Percentiles rank a stretch among this genome's conserved stretches.
Conservation (phyloP, 73 alveolate genomes). For the Stentor coeruleus region DNA sequence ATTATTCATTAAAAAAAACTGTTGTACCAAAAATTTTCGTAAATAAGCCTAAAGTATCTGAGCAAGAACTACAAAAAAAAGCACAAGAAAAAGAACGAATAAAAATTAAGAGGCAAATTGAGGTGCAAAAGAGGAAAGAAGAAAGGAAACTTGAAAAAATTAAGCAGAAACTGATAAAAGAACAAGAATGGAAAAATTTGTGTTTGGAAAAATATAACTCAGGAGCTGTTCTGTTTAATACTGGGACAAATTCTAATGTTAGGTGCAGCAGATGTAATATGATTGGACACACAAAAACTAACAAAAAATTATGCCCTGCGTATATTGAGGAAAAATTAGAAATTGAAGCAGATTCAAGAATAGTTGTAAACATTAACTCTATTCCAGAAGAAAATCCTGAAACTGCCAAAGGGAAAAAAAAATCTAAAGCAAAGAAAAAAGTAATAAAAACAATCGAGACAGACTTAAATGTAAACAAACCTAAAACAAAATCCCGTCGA, state of each 20-base stretch:
- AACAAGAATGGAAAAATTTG: neutral
- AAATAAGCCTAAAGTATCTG: constrained; percentile 22
- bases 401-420: neutral
- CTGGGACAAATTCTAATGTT: neutral
- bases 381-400: neutral
- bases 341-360: neutral
- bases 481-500: neutral
- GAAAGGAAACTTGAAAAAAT: constrained; percentile 42
- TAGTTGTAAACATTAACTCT: neutral
- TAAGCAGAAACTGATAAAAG: constrained; percentile 28
- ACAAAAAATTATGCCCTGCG: constrained; percentile 13
- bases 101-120: constrained; percentile 31
- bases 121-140: constrained; percentile 32
- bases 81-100: constrained; percentile 35
- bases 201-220: constrained; percentile 8
- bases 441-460: neutral
- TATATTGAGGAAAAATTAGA: neutral
- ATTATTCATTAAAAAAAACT: too few species aligned
- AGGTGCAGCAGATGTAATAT: constrained; percentile 20
- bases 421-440: neutral
- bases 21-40: neutral
- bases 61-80: constrained; percentile 21
- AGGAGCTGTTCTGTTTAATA: constrained; percentile 19
- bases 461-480: neutral
- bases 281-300: constrained; percentile 9